Conservation (phyloP, 2,329 filamentous ascomycete species). For the Curvularia eragrostidis region DNA sequence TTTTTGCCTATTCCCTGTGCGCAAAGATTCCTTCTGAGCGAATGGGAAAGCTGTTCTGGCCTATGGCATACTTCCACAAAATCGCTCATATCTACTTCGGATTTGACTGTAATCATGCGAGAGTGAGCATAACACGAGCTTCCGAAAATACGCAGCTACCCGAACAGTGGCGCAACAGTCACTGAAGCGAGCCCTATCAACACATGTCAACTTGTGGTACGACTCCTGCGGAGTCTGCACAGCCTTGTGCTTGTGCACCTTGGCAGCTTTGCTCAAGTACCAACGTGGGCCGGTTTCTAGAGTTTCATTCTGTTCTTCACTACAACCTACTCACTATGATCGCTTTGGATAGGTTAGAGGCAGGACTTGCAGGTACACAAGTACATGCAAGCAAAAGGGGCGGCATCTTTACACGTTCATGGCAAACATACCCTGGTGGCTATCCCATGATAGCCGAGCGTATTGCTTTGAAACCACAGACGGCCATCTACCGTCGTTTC, state of each 20-base stretch:
- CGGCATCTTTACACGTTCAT: neutral
- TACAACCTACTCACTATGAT: no score
- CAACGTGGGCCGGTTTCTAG: neutral
- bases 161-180: neutral
- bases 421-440: conserved; percentile 7
- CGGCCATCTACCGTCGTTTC: conserved; percentile 23
- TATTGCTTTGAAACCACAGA: conserved; percentile 20
- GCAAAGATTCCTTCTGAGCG: neutral
- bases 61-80: neutral
- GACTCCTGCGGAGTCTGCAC: neutral
- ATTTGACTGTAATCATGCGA: neutral
- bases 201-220: neutral
- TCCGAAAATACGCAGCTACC: neutral
- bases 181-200: neutral
- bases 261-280: neutral
- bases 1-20: neutral
- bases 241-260: conserved; percentile 1
- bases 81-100: neutral
- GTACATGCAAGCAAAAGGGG: neutral
- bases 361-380: neutral
- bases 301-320: no score
- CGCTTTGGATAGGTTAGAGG: neutral
- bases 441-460: conserved; percentile 21
- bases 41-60: neutral
- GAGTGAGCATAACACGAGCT: neutral